Evolutionary conservation across 1,139 yeast species (phyloP), one percentile per base, ranked within the genome.

Genomic region (Scheffersomyces cryptocercus): DNA sequence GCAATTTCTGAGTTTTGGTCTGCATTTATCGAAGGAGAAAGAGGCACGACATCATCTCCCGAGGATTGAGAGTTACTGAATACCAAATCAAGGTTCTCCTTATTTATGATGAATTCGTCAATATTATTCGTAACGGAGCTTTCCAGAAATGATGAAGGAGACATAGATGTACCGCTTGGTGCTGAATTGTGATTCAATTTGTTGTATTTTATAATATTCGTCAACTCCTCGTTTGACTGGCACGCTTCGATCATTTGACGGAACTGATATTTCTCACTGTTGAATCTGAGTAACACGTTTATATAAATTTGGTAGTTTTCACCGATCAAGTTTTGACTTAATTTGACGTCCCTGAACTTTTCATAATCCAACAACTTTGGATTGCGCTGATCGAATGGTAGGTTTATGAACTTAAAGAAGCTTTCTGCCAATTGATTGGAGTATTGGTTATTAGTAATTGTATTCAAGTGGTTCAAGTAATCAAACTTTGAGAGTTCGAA

Each of bases 401-500:
- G 43, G 36, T 60, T 56, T 7, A 69, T 58, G 42, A 73, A 72
- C 41, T 68, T 71, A 52, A 74, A 68, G 12, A 75, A 48, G 36
- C 62, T 64, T 44, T 74, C 79, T 31, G 66, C 50, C n/a, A 74
- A 58, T 43, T 65, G 70, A 51, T 71, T 75, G 38, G 67, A 58
- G 47, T 73, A 73, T 48, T 74, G 79, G 52, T 73, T 70, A 36
- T 84, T 84, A 15, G 81, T 74, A 11, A 82, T 67, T 52, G 81
- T 85, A 47, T 79, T 79, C 45, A 89, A 66, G 54, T 74, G 84
- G 43, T 80, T 77, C 56, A 83, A 79, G 58, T 88, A 89, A 53
- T 85, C 95, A 52, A 85, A 79, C 45, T 93, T 80, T 3, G 84
- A 73, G 5, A 84, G 61, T 53, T 87, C 95, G 64, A 88, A 88